Evolutionary conservation across 331 rosid genomes (phyloP), one percentile per base, ranked within the genome.

Genomic region (Rhamnella rubrinervis): DNA sequence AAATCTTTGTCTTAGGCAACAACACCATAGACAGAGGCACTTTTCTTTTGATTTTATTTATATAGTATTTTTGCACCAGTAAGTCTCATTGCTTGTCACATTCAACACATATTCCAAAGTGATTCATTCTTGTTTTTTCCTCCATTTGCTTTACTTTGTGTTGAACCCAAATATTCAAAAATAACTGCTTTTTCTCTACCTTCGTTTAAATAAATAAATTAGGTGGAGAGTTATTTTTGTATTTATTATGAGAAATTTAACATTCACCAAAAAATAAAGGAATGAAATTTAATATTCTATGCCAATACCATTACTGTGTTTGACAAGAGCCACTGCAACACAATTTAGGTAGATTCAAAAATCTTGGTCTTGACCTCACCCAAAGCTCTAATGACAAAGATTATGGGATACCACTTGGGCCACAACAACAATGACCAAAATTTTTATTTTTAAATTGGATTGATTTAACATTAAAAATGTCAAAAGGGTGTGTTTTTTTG

Each of bases 41-140:
- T 80, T 60, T 71, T 68, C 14, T 44, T 44, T 14, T 8, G 39
- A n/a, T 44, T n/a, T 16, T 4, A 23, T 39, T 70, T 35, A 5
- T 40, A 40, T 1, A 7, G 8, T 7, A 40, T 44, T 44, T 44
- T 44, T 44, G 14, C 26, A 46, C 23, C 49, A 49, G 26, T n/a
- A 44, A 70, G 37, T 35, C 47, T 51, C 47, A 17, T 55, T 63
- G 61, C 62, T 41, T 75, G 70, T 68, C 80, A 61, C 55, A 55
- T 55, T 28, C 70, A 61, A 10, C 62, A 16, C 15, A 21, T 26
- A 44, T 31, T 26, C 68, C 39, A 56, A 53, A 67, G 58, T 21
- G 21, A 55, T 65, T 56, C 46, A 56, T 64, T 44, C 5, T 21
- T 66, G 13, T 17, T 38, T 38, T 53, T 47, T 50, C 21, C 8